These are phyloP conservation scores for Pichia nakasei DNA, from an alignment of 805 yeast genomes.

Conservation along the genomic window DNA sequence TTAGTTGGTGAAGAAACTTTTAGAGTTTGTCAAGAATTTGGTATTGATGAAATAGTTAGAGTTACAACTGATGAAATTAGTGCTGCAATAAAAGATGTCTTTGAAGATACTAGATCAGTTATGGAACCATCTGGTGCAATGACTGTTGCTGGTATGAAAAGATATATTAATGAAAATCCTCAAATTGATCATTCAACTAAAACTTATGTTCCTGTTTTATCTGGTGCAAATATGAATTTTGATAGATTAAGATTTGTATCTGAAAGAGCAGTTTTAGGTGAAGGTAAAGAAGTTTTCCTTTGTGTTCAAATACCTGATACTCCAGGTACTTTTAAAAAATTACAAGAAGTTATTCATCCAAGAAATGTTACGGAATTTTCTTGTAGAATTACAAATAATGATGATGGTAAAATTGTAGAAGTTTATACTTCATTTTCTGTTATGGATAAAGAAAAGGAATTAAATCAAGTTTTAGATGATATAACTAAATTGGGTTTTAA, in stretches of 20 bases:
- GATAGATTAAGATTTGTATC: constrained; percentile 92
- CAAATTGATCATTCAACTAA: constrained; percentile 61
- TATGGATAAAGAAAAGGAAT: constrained; percentile 64
- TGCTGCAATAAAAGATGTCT: constrained; percentile 95
- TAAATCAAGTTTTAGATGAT: constrained; percentile 50
- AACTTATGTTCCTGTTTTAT: constrained; percentile 74
- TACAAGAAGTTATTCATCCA: constrained; percentile 75
- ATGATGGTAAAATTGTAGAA: constrained; percentile 44
- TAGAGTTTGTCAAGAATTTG: constrained; percentile 58
- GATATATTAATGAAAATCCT: constrained; percentile 60
- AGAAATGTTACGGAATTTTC: constrained; percentile 91
- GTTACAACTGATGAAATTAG: constrained; percentile 70
- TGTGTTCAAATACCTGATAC: constrained; percentile 84
- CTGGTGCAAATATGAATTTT: constrained; percentile 98
- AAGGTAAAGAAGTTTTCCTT: constrained; percentile 91
- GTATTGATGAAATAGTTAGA: constrained; percentile 68
- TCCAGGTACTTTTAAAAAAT: constrained; percentile 80
- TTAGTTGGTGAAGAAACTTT: constrained; percentile 86
- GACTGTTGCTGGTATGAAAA: constrained; percentile 89
- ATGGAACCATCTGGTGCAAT: constrained; percentile 98
- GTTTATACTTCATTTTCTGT: constrained; percentile 87
- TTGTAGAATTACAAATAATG: constrained; percentile 56
- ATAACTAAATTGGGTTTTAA: constrained; percentile 57
- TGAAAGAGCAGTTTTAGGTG: constrained; percentile 97
- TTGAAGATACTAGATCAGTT: constrained; percentile 89